These are phyloP conservation scores for Magnaporthales sp. DNA, from an alignment of 2,329 filamentous ascomycete species.

Conservation along the genomic window DNA sequence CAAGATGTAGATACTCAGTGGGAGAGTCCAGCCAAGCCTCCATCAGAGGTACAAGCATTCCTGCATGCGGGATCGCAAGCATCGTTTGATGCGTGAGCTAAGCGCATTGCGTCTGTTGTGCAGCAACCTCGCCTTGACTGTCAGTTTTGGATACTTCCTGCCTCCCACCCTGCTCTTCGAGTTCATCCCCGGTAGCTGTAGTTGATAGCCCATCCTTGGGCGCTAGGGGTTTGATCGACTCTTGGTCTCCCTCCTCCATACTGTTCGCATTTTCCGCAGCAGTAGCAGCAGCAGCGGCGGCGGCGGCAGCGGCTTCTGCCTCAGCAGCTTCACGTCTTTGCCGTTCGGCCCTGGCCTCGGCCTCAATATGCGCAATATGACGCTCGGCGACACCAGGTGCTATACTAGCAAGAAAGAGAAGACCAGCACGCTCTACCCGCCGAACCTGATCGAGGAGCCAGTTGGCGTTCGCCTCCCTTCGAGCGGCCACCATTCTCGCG, in stretches of 20 bases:
- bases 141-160: neutral
- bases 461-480: constrained; percentile 33
- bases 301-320: constrained; percentile 21
- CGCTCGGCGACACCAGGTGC: constrained; percentile 57
- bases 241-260: neutral
- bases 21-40: neutral
- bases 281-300: constrained; percentile 16
- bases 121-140: neutral
- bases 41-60: neutral
- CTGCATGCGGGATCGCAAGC: neutral
- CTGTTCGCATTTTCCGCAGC: neutral
- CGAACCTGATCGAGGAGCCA: constrained; percentile 43
- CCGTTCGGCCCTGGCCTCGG: constrained; percentile 36
- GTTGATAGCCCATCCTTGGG: neutral
- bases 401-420: constrained; percentile 58
- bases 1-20: neutral
- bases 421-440: constrained; percentile 47
- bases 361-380: constrained; percentile 52
- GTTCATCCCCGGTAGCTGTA: neutral
- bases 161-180: neutral
- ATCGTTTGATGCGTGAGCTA: neutral
- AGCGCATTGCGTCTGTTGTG: neutral
- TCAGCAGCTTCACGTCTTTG: constrained; percentile 32
- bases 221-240: neutral
- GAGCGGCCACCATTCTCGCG: constrained; percentile 42